A percentile compares a stretch with the other conserved stretches of the same genome.
Conservation (phyloP, 1,284 basidiomycete genomes). For the Farysia itapuensis region DNA sequence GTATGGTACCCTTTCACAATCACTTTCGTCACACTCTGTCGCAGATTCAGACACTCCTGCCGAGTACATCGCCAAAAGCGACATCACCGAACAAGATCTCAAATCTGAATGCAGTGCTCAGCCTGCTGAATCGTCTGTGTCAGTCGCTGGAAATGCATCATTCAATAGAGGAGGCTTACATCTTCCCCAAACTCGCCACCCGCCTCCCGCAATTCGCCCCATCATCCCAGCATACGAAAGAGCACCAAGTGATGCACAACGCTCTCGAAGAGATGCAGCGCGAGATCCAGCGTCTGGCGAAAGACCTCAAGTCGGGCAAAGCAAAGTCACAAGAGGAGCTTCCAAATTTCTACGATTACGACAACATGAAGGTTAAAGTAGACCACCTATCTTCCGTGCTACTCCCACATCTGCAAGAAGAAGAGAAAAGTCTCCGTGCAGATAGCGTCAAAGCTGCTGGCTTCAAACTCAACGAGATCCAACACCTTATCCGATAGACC, state of each 20-base stretch:
- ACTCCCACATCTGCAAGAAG: slow-evolving; percentile 41
- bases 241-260: slow-evolving; percentile 39
- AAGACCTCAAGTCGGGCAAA: slow-evolving; percentile 5
- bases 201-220: slow-evolving; percentile 44
- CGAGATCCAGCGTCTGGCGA: slow-evolving; percentile 9
- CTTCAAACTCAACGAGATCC: slow-evolving; percentile 25
- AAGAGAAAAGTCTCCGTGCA: slow-evolving; percentile 38
- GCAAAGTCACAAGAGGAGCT: slow-evolving; percentile 3
- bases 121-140: slow-evolving; percentile 9
- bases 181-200: slow-evolving; percentile 48
- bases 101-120: slow-evolving; percentile 16
- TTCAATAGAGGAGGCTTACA: slow-evolving; percentile 46
- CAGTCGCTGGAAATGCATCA: slow-evolving; percentile 47
- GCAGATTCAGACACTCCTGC: slow-evolving; percentile 20
- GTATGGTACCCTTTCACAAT: slow-evolving; percentile 46
- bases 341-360: slow-evolving; percentile 26
- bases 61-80: slow-evolving; percentile 1
- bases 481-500: slow-evolving; percentile 16
- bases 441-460: slow-evolving; percentile 32
- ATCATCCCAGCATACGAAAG: slow-evolving; percentile 26
- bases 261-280: slow-evolving; percentile 14
- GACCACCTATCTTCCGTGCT: slow-evolving; percentile 18
- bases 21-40: slow-evolving; percentile 26
- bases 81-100: slow-evolving; percentile 6
- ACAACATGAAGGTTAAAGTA: slow-evolving; percentile 9